Percentiles rank a stretch among this genome's conserved stretches.
Conservation (phyloP, 208 protist species). For the Leishmania martiniquensis region DNA sequence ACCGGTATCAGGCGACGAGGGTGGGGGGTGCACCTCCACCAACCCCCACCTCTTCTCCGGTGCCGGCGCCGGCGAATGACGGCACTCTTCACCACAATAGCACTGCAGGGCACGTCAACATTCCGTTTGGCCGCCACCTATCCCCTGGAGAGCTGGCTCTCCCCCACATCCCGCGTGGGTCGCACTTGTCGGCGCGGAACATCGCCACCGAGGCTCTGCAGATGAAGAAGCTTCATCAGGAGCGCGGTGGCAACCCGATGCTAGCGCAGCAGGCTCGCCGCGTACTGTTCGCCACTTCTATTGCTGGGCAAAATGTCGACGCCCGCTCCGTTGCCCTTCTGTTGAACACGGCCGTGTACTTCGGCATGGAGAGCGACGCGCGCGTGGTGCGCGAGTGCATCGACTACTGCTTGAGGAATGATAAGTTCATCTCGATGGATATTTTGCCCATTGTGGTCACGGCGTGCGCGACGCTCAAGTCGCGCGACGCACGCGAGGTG, state of each 20-base stretch:
- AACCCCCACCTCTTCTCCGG: constrained; percentile 15
- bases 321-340: constrained; percentile 85
- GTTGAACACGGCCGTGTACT: constrained; percentile 93
- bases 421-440: constrained; percentile 88
- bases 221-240: constrained; percentile 93
- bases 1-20: constrained; percentile 20
- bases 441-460: constrained; percentile 89
- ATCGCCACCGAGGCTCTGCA: constrained; percentile 89
- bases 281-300: constrained; percentile 90
- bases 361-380: constrained; percentile 93
- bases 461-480: constrained; percentile 90
- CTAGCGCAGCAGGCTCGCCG: constrained; percentile 90
- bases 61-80: constrained; percentile 11
- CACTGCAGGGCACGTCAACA: constrained; percentile 22
- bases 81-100: constrained; percentile 23
- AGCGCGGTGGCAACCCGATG: constrained; percentile 90
- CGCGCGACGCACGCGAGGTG: constrained; percentile 89
- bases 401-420: constrained; percentile 91
- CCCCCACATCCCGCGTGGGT: constrained; percentile 66
- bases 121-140: constrained; percentile 32
- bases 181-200: constrained; percentile 84
- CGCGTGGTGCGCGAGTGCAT: constrained; percentile 92
- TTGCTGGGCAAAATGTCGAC: constrained; percentile 84
- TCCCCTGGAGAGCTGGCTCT: constrained; percentile 71
- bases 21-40: constrained; percentile 4